Conservation (phyloP, 2,329 filamentous ascomycete species). For the Spiromastix sp. region DNA sequence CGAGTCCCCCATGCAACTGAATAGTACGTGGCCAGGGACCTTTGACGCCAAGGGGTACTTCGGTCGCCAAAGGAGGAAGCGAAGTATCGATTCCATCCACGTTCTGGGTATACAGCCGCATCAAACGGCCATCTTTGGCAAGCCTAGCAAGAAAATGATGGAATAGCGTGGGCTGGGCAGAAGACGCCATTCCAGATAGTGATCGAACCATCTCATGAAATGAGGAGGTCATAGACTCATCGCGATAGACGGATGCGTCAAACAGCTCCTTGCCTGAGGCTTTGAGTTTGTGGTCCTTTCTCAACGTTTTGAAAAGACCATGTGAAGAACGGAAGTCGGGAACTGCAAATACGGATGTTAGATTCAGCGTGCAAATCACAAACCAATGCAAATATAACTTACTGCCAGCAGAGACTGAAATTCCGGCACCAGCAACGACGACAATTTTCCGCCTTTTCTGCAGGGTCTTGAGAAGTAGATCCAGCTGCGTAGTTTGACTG, state of each 20-base stretch:
- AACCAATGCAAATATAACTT: slow-evolving; percentile 33
- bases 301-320: slow-evolving; percentile 78
- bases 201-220: slow-evolving; percentile 96
- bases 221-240: slow-evolving; percentile 74
- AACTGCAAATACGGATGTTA: slow-evolving; percentile 40
- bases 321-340: slow-evolving; percentile 91
- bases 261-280: slow-evolving; percentile 92
- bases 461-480: slow-evolving; percentile 61
- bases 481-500: slow-evolving; percentile 52
- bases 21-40: slow-evolving; percentile 89
- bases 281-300: slow-evolving; percentile 81
- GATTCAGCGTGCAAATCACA: slow-evolving; percentile 8
- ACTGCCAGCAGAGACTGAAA: slow-evolving; percentile 92
- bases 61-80: slow-evolving; percentile 67
- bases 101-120: slow-evolving; percentile 92
- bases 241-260: slow-evolving; percentile 93
- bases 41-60: slow-evolving; percentile 70
- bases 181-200: slow-evolving; percentile 66
- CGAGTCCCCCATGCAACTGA: slow-evolving; percentile 84
- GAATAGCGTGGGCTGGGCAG: slow-evolving; percentile 74
- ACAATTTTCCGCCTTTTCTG: slow-evolving; percentile 93
- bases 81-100: slow-evolving; percentile 90
- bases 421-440: slow-evolving; percentile 89
- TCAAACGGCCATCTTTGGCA: slow-evolving; percentile 71
- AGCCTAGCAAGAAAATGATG: slow-evolving; percentile 89